phyloP scores from a whole-genome alignment of 2,329 filamentous ascomycete species.

The Venturia nashicola region DNA sequence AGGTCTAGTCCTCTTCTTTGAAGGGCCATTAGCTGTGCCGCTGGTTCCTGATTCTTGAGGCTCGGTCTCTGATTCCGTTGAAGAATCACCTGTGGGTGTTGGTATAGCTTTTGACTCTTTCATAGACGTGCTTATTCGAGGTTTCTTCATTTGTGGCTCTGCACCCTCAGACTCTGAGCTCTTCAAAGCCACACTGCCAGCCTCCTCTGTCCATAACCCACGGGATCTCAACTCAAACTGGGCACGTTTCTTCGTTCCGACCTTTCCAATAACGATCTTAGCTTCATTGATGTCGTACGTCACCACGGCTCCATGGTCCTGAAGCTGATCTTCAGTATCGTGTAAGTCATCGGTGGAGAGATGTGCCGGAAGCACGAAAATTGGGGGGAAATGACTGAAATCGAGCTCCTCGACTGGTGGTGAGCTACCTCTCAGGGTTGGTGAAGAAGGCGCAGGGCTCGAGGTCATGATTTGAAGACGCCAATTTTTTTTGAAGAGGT shows the following conservation, averaged over 20 bases:
- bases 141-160: constrained; percentile 16
- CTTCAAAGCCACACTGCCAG: constrained; percentile 14
- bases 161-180: background rate
- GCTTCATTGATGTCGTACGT: constrained; percentile 65
- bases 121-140: constrained; percentile 5
- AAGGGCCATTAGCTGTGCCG: too few species aligned
- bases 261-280: constrained; percentile 59
- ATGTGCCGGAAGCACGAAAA: constrained; percentile 64
- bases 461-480: background rate
- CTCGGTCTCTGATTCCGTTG: background rate
- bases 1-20: background rate
- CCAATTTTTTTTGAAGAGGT: too few species aligned
- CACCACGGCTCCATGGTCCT: constrained; percentile 40
- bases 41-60: background rate
- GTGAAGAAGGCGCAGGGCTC: background rate
- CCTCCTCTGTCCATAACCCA: constrained; percentile 47
- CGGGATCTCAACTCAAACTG: constrained; percentile 63
- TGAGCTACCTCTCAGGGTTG: constrained; percentile 1
- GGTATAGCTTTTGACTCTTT: background rate
- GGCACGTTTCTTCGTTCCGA: constrained; percentile 57
- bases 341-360: constrained; percentile 51
- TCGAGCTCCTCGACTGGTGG: constrained; percentile 2
- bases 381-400: constrained; percentile 37
- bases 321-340: constrained; percentile 51
- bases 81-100: background rate